Evolutionary conservation across 2,329 filamentous ascomycete genomes (phyloP), one percentile per base, ranked within the genome.

Genomic region (Metarhizium sp.): DNA sequence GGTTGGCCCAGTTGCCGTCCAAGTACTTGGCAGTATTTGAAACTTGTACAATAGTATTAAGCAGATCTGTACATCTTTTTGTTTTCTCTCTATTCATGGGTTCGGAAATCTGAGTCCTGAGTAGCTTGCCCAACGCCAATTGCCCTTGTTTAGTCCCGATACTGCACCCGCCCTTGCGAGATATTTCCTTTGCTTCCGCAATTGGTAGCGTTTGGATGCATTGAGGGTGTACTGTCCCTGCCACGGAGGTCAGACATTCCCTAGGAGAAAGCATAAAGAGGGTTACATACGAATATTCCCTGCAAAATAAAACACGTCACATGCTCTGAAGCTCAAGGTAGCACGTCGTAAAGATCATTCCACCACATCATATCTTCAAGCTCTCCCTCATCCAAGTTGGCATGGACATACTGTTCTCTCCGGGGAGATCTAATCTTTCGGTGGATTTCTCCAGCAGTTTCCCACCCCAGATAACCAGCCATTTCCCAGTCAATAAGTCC

Each of bases 401-500:
- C 56, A 30, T 47, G 51, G 4, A 54, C 59, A 59, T 62, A 67
- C 51, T 62, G 52, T 55, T 66, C 61, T 50, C 60, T 59, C 34
- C 59, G 55, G 10, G 63, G 61, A 16, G 57, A 59, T 55, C 64
- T 57, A 38, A 67, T 64, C 43, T 55, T 57, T 2, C 52, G 30
- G 49, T 69, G 67, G 2, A 69, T 60, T 32, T 67, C 52, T 5
- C 58, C 60, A 53, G 66, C 67, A 34, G 60, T 63, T 52, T 64
- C 57, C 65, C 66, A 66, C 10, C 66, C 64, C 56, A 67, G 64
- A 29, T 60, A 72, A 1, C 71, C 71, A 45, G 71, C 71, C 70
- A 73, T 73, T 60, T 74, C 72, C 71, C 70, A 74, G 54, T 73
- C 69, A 55, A 72, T 57, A 25, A 75, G 60, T 4, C 67, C 72